A percentile compares a stretch with the other conserved stretches of the same genome.
These are phyloP conservation scores for Drechmeria coniospora DNA, from an alignment of 2,329 filamentous ascomycete species.

Conservation along the genomic window DNA sequence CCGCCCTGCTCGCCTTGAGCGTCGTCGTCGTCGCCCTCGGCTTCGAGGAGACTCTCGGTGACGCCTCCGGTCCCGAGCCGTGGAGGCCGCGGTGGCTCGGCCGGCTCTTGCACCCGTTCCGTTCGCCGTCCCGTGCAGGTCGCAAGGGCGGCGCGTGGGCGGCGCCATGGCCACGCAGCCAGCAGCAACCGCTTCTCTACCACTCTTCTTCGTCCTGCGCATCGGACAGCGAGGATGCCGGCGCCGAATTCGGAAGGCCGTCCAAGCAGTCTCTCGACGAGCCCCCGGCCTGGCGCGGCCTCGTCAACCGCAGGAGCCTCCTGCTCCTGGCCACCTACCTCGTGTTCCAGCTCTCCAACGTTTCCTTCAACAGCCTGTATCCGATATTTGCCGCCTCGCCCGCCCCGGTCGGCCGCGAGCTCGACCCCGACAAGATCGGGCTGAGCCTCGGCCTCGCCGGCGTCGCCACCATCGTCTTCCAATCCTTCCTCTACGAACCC, in stretches of 20 bases:
- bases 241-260: too few relatives aligned
- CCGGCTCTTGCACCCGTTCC: slow-evolving; percentile 14
- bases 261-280: too few relatives aligned
- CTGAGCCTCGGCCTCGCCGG: slow-evolving; percentile 75
- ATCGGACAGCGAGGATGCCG: slow-evolving; percentile 11
- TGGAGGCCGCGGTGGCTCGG: slow-evolving; percentile 19
- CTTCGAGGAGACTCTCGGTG: slow-evolving; percentile 60
- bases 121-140: slow-evolving; percentile 5
- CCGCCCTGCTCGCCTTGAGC: slow-evolving; percentile 54
- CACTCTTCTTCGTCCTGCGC: slow-evolving; percentile 10
- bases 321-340: slow-evolving; percentile 74
- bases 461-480: slow-evolving; percentile 74
- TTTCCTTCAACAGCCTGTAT: slow-evolving; percentile 89
- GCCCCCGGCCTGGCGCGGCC: slow-evolving; percentile 30
- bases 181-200: slow-evolving; percentile 15
- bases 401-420: slow-evolving; percentile 58
- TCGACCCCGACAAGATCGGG: slow-evolving; percentile 70
- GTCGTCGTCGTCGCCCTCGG: slow-evolving; percentile 62
- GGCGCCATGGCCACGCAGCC: slow-evolving; percentile 20
- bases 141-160: slow-evolving; percentile 20
- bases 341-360: slow-evolving; percentile 86
- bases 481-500: slow-evolving; percentile 69
- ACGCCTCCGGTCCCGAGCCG: slow-evolving; percentile 11
- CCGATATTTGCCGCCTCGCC: slow-evolving; percentile 75
- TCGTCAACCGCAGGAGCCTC: slow-evolving; percentile 70